A percentile compares a stretch with the other conserved stretches of the same genome.
phyloP scores from a whole-genome alignment of 225 moss, liverwort and hornwort species.

The Climacium dendroides region DNA sequence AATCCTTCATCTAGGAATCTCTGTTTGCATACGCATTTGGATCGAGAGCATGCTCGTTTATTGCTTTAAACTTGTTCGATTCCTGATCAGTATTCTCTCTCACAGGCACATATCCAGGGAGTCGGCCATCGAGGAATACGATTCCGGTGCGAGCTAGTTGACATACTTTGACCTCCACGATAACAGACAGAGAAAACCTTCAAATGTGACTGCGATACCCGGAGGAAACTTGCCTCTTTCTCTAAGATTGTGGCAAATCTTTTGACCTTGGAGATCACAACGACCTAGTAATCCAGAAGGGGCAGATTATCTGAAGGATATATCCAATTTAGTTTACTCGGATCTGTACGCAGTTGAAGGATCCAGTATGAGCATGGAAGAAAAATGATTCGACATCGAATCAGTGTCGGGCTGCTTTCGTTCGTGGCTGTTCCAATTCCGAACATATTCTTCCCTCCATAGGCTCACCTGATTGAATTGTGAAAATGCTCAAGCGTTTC shows the following conservation, averaged over 20 bases:
- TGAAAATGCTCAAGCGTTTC: not conserved
- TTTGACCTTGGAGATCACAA: not conserved
- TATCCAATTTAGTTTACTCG: not conserved
- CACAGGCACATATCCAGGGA: not conserved
- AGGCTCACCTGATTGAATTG: not conserved
- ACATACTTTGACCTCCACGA: not conserved
- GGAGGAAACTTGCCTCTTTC: not conserved
- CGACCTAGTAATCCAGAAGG: not conserved
- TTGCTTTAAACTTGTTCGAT: not conserved
- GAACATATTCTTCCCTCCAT: slow-evolving; percentile 6
- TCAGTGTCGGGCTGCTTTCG: not conserved
- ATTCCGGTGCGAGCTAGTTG: not conserved
- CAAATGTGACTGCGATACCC: not conserved
- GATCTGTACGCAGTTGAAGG: not conserved
- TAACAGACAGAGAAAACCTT: not conserved
- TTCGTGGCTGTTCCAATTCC: not conserved
- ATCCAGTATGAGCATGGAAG: not conserved
- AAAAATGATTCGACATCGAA: slow-evolving; percentile 8
- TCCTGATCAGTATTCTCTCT: not conserved
- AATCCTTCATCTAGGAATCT: not conserved
- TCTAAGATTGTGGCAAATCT: not conserved
- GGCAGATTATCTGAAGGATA: not conserved
- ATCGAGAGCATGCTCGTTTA: not conserved
- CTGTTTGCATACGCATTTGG: not conserved
- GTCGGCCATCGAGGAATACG: not conserved